Conservation (phyloP, 306 rosid species). For the Datisca glomerata region DNA sequence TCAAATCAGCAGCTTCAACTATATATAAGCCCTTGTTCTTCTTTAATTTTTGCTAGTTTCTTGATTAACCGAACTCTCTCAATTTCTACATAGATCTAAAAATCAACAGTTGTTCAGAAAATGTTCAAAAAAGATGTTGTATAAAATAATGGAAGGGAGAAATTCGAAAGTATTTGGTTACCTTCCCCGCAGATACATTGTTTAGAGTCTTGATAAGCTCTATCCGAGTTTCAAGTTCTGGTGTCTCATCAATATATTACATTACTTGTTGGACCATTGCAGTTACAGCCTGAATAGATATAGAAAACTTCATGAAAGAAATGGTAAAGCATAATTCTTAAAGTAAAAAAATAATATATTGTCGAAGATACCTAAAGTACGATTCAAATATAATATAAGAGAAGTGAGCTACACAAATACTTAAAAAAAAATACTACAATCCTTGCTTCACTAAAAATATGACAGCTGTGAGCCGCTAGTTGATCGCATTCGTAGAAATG, state of each 20-base stretch:
- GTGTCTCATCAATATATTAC: conserved; percentile 86
- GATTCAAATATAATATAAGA: no score
- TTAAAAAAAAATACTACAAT: no score
- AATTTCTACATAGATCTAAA: conserved; percentile 75
- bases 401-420: no score
- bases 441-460: no score
- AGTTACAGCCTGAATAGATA: conserved; percentile 63
- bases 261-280: conserved; percentile 95
- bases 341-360: no score
- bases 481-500: no score
- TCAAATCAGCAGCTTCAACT: conserved; percentile 95
- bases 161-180: conserved; percentile 14
- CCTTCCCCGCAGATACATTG: conserved; percentile 89
- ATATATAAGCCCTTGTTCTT: conserved; percentile 78
- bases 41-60: conserved; percentile 89
- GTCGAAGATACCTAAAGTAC: no score
- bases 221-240: conserved; percentile 53
- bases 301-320: no score
- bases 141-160: background rate
- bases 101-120: background rate
- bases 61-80: conserved; percentile 77
- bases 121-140: background rate
- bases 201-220: conserved; percentile 80
- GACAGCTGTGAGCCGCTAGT: no score
- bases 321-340: no score